Base-by-base conservation (phyloP, 2,329 filamentous ascomycete genomes). In the Curvularia sp. region DNA sequence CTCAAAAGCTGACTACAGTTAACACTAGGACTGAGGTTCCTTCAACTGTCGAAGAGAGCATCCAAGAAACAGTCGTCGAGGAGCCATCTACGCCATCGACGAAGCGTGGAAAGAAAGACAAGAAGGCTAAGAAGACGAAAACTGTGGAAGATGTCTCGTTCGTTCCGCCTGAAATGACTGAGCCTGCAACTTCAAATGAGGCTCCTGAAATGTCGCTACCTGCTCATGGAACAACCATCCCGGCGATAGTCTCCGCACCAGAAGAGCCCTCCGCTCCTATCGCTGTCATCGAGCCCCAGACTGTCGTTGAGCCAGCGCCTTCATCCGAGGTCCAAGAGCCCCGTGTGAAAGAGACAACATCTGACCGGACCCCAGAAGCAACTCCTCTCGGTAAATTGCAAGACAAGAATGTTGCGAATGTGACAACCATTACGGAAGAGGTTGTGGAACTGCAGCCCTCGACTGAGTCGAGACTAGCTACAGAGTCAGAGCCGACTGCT, bases 71-170 rank as follows among this genome's bases (percentile, higher is more conserved):
- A 5, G 3, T 26, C 8, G 20, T 57, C 1, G 63, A 67, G 39
- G 60, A 69, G 18, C 26, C 41, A 8, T 53, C 62, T 18, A 55
- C 43, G 24, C 43, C 58, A 5, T 61, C 63, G 28, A 63, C 58
- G 46, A 66, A 67, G 51, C 60, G 65, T 5, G 71, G 64, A 5
- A 71, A 68, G 57, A 69, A 72, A 48, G 67, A 69, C 15, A 69
- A 68, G 63, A 72, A 70, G 48, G 62, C 60, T 1, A 70, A 69
- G 67, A 68, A 69, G 48, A 53, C 55, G 13, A 35, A 47, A 18
- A 13, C 24, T 12, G n/a, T 38, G 2, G 53, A 51, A 30, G 55
- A 65, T 22, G 35, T 33, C 12, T 18, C 48, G 3, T 6, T n/a
- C 3, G 26, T 33, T 31, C 31, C 42, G 4, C 20, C 49, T 35